Evolutionary conservation across 768 basidiomycete species (phyloP).

Genomic region (Termitomyces sp.): DNA sequence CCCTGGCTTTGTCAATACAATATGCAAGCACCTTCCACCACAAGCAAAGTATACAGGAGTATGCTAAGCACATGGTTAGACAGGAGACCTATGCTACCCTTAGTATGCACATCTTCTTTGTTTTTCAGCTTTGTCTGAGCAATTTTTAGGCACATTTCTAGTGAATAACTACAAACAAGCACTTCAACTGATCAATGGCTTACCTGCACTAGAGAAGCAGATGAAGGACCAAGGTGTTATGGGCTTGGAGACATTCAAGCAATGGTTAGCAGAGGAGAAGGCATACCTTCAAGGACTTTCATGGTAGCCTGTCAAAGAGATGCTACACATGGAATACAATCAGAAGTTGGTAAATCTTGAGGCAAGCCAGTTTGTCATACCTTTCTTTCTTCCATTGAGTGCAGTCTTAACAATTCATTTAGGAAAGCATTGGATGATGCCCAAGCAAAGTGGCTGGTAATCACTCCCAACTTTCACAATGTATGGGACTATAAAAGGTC

Average conservation of each 20-base stretch:
- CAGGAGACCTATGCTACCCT: constrained; percentile 5
- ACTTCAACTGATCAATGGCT: not conserved
- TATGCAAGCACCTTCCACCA: constrained; percentile 20
- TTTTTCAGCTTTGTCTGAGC: no score
- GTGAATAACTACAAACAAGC: not conserved
- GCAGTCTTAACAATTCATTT: no score
- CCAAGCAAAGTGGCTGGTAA: no score
- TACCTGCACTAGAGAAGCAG: not conserved
- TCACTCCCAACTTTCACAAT: no score
- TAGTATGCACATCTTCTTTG: not conserved
- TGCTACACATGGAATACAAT: not conserved
- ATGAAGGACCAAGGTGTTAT: not conserved
- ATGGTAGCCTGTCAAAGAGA: not conserved
- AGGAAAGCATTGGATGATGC: no score
- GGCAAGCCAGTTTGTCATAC: not conserved
- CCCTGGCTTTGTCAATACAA: constrained; percentile 15
- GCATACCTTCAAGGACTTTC: not conserved
- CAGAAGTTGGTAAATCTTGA: not conserved
- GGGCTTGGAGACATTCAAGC: not conserved
- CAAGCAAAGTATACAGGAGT: constrained; percentile 21
- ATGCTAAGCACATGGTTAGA: constrained; percentile 3
- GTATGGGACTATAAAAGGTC: no score
- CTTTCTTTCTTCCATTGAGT: no score
- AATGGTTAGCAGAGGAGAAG: not conserved
- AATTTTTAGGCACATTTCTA: not conserved